Base-by-base conservation (phyloP, 2,329 filamentous ascomycete species). In the Nemania serpens region DNA sequence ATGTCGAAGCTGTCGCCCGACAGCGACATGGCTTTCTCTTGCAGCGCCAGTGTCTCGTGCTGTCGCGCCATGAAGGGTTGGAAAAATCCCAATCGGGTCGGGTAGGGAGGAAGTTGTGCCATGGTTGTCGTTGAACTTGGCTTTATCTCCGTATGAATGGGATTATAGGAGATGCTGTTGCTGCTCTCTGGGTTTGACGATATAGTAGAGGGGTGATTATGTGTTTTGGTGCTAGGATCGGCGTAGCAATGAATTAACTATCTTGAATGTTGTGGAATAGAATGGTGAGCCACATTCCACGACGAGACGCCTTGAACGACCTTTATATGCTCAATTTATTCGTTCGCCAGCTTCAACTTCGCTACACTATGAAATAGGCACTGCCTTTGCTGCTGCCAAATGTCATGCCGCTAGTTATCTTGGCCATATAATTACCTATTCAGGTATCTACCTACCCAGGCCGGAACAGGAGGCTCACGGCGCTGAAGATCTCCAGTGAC, bases 1-100 rank as follows among this genome's bases (percentile, higher is more conserved):
- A 90, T 83, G 64, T 84, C 82, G 75, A 89, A 90, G 72, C 81
- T 84, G 75, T 90, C 86, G 59, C 86, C 85, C 1, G 81, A 81
- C 9, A 88, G 75, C 2, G 86, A 88, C 59, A 87, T 71, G 17
- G 88, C 77, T 67, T 85, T 86, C 69, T 90, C 86, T 67, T 82
- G 84, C 50, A 90, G 76, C 1, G 84, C 70, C 6, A 90, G 74
- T 2, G 81, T 84, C 68, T 81, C 78, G 5, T 71, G 68, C 34
- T 77, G 72, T 0, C 61, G 70, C 2, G 77, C 74, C 25, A 80
- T 70, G 62, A 77, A 73, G 9, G 73, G 71, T 55, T 72, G 66
- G 64, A 81, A 78, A 54, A 82, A 62, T 58, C 77, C 78, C 15
- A 71, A n/a, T 17, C 60, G 66, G 18, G n/a, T 45, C 12, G 63